phyloP scores from a whole-genome alignment of 2,329 filamentous ascomycete genomes.

The Fonsecaea erecta region DNA sequence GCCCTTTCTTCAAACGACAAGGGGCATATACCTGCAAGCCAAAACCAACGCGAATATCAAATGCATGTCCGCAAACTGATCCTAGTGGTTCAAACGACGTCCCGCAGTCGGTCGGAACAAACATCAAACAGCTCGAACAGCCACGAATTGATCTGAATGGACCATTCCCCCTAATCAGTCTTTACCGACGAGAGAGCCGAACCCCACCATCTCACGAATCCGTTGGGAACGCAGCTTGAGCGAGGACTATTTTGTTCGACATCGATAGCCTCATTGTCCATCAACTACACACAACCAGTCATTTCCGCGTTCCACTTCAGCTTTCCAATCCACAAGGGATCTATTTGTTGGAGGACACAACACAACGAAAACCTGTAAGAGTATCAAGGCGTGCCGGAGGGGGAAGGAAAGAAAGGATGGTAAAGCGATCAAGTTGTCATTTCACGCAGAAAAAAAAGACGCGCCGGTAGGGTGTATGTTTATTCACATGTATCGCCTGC shows the following conservation, averaged over 20 bases:
- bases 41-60: background rate
- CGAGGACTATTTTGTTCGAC: background rate
- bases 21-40: background rate
- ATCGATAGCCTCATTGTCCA: background rate
- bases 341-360: background rate
- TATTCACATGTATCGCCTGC: constrained; percentile 1
- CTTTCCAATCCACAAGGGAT: background rate
- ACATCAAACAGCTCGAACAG: background rate
- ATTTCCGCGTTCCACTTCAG: constrained; percentile 3
- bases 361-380: constrained; percentile 3
- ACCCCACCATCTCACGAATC: background rate
- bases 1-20: background rate
- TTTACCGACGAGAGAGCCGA: constrained; percentile 8
- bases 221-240: background rate
- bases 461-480: constrained; percentile 13
- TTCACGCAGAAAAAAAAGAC: background rate
- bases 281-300: constrained; percentile 3
- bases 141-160: background rate
- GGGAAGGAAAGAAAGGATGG: background rate
- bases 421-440: background rate
- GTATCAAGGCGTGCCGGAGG: background rate
- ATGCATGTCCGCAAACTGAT: background rate
- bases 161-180: background rate
- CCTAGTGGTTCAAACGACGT: background rate
- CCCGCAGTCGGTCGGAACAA: background rate